Percentiles rank a stretch among this genome's conserved stretches.
Conservation (phyloP, 352 stramenopile species). For the Lagenidium giganteum region DNA sequence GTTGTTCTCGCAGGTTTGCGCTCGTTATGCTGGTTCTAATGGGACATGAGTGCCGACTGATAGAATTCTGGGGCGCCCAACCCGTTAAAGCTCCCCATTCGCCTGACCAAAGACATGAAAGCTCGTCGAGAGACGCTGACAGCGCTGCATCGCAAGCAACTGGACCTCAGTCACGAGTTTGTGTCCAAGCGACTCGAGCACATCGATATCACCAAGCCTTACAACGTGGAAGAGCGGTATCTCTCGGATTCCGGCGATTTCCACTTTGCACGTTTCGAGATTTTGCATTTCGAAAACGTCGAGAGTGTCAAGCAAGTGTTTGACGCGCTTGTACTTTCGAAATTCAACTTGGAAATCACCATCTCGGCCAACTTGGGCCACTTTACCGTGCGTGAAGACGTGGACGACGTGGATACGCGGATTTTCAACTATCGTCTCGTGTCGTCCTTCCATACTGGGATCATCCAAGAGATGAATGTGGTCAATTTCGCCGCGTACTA, state of each 20-base stretch:
- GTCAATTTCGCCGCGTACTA: conserved; percentile 23
- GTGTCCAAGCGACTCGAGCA: background rate
- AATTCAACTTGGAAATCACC: conserved; percentile 51
- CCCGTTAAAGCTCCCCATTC: conserved; percentile 5
- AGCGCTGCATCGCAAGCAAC: background rate
- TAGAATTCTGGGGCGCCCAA: background rate
- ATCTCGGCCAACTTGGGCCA: conserved; percentile 45
- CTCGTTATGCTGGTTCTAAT: background rate
- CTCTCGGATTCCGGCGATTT: conserved; percentile 5
- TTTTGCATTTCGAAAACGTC: conserved; percentile 35
- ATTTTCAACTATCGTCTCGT: conserved; percentile 43
- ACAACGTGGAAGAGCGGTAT: background rate
- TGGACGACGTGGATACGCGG: conserved; percentile 22
- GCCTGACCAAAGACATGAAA: conserved; percentile 1
- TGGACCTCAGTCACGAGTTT: background rate
- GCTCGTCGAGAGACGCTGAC: conserved; percentile 1
- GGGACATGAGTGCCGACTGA: background rate
- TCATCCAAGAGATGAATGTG: conserved; percentile 14
- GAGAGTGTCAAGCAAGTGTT: conserved; percentile 46
- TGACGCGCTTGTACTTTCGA: conserved; percentile 36
- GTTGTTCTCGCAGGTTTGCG: background rate
- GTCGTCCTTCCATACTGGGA: conserved; percentile 19
- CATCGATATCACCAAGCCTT: background rate
- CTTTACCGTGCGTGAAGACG: conserved; percentile 44
- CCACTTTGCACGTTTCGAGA: conserved; percentile 15